Evolutionary conservation across 2,329 filamentous ascomycete genomes (phyloP).

Genomic region (Ophiostoma sp.): DNA sequence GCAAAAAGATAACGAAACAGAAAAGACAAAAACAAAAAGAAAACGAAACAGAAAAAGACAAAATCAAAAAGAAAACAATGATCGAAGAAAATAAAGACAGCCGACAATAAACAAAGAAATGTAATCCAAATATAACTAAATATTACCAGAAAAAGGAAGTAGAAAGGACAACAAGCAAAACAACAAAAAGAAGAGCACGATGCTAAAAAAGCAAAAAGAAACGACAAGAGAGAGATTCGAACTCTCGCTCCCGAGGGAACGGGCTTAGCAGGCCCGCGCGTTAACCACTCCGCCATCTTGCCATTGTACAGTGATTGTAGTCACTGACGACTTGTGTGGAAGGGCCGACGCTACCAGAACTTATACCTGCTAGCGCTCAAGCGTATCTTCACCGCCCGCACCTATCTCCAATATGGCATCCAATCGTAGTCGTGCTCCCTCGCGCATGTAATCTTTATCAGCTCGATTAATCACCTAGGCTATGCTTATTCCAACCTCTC

Average conservation of each 20-base stretch:
- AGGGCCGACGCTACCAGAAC: not conserved
- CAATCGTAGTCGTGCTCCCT: not conserved
- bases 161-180: not conserved
- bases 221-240: conserved; percentile 15
- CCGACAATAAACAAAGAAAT: not conserved
- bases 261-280: conserved; percentile 15
- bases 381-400: too few species aligned
- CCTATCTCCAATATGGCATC: too few species aligned
- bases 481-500: not conserved
- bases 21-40: not conserved
- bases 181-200: not conserved
- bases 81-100: not conserved
- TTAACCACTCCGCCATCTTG: conserved; percentile 15
- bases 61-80: not conserved
- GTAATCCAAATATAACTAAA: not conserved
- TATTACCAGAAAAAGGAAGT: not conserved
- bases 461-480: not conserved
- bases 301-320: not conserved
- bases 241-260: conserved; percentile 15
- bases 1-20: too few species aligned
- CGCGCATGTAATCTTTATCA: not conserved
- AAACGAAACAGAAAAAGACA: not conserved
- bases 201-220: not conserved
- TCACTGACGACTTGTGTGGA: not conserved
- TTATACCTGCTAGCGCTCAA: not conserved